A percentile compares a stretch with the other conserved stretches of the same genome.
These are phyloP conservation scores for Sanghuangporus weigelae DNA, from an alignment of 1,284 basidiomycete species.

Conservation along the genomic window DNA sequence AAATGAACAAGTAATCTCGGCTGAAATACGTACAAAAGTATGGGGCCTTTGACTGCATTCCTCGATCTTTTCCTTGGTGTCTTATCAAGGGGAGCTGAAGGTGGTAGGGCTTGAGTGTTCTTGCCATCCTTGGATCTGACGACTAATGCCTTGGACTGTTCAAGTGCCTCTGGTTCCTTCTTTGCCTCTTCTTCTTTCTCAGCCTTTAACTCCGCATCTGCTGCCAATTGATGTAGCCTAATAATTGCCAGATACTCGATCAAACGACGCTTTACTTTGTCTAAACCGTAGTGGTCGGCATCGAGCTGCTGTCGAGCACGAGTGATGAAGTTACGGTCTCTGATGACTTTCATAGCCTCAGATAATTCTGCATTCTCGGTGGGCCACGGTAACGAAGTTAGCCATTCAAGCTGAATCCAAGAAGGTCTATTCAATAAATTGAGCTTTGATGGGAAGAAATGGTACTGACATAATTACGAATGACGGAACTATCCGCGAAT, in stretches of 20 bases:
- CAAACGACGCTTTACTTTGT: constrained; percentile 86
- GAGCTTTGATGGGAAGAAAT: neutral
- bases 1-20: neutral
- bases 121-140: constrained; percentile 2
- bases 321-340: constrained; percentile 52
- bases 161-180: constrained; percentile 27
- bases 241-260: constrained; percentile 90
- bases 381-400: constrained; percentile 76
- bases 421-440: neutral
- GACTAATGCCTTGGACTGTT: constrained; percentile 1
- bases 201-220: constrained; percentile 24
- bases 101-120: constrained; percentile 9
- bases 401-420: constrained; percentile 69
- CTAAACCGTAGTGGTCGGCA: constrained; percentile 83
- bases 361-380: constrained; percentile 29
- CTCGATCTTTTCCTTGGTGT: constrained; percentile 19
- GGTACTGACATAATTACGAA: constrained; percentile 63
- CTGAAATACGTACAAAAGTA: constrained; percentile 56
- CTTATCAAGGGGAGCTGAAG: constrained; percentile 11
- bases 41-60: constrained; percentile 69
- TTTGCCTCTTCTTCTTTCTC: constrained; percentile 24
- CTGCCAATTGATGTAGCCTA: constrained; percentile 63
- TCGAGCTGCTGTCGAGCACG: constrained; percentile 74
- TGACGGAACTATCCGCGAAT: constrained; percentile 75
- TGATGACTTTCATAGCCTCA: constrained; percentile 29